These are phyloP conservation scores for Spathaspora passalidarum DNA, from an alignment of 805 yeast species.

Conservation along the genomic window DNA sequence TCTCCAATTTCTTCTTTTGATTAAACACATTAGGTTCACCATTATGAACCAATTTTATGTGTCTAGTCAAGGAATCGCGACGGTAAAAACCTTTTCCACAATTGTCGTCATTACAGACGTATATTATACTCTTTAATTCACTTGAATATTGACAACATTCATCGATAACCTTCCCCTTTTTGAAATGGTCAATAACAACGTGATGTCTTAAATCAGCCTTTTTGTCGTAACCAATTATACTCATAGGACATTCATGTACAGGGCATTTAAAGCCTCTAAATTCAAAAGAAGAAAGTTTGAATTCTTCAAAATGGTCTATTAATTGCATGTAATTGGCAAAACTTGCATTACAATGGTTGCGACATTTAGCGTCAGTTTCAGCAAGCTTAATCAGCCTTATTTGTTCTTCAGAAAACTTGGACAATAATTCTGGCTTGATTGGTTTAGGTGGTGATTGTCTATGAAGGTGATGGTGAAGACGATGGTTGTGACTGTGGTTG, in stretches of 20 bases:
- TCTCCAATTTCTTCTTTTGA: conserved; percentile 5
- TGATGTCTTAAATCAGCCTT: conserved; percentile 29
- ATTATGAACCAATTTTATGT: conserved; percentile 48
- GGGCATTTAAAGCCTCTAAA: conserved; percentile 21
- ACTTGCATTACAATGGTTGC: conserved; percentile 8
- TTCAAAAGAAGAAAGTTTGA: conserved; percentile 1
- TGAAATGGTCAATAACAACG: conserved; percentile 21
- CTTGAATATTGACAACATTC: conserved; percentile 3
- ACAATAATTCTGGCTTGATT: conserved; percentile 2
- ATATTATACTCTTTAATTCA: conserved; percentile 13
- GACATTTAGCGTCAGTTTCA: conserved; percentile 9
- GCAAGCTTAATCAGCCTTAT: conserved; percentile 5
- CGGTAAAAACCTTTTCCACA: conserved; percentile 52
- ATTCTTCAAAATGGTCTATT: conserved; percentile 9
- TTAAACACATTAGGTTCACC: conserved; percentile 10
- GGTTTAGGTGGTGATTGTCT: conserved; percentile 2
- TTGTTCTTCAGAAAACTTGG: conserved; percentile 1
- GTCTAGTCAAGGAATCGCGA: conserved; percentile 53
- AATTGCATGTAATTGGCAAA: conserved; percentile 10
- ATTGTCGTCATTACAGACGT: conserved; percentile 15
- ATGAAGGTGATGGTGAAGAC: conserved; percentile 1
- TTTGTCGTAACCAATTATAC: conserved; percentile 26
- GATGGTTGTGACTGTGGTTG: background rate
- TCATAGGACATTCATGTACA: conserved; percentile 26
- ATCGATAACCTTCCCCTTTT: conserved; percentile 9